These are phyloP conservation scores for Gracilaria caudata DNA, from an alignment of 23 red algal genomes.

Conservation along the genomic window DNA sequence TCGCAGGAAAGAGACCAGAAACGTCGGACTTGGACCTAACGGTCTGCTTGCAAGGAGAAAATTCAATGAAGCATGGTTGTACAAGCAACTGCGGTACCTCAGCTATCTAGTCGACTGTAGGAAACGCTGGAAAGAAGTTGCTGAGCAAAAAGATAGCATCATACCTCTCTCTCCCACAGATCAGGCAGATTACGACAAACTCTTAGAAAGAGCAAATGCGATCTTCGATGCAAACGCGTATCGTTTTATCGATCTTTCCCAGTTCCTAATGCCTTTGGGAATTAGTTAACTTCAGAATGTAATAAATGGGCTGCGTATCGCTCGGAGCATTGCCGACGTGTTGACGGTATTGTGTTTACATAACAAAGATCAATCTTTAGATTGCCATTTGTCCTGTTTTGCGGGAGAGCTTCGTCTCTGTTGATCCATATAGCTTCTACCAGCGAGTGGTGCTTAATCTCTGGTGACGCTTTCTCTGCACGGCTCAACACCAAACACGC, in stretches of 20 bases:
- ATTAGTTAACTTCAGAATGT: not conserved
- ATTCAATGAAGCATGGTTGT: conserved; percentile 75
- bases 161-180: conserved; percentile 40
- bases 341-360: not conserved
- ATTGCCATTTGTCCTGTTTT: too few species aligned
- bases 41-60: conserved; percentile 38
- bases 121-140: conserved; percentile 27
- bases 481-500: too few species aligned
- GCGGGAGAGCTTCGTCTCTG: too few species aligned
- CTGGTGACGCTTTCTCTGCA: too few species aligned
- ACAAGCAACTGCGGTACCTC: conserved; percentile 76
- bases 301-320: not conserved
- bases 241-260: conserved; percentile 53
- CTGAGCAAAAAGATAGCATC: conserved; percentile 1
- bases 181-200: conserved; percentile 28
- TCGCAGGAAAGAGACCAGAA: not conserved
- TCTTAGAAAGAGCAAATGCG: conserved; percentile 7
- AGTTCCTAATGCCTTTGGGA: conserved; percentile 47
- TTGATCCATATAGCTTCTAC: too few species aligned
- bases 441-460: too few species aligned
- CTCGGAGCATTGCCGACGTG: too few species aligned
- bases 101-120: conserved; percentile 49
- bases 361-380: too few species aligned
- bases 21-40: conserved; percentile 41
- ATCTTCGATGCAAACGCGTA: conserved; percentile 73